These are phyloP conservation scores for Begonia peltatifolia DNA, from an alignment of 306 rosid species.

Conservation along the genomic window DNA sequence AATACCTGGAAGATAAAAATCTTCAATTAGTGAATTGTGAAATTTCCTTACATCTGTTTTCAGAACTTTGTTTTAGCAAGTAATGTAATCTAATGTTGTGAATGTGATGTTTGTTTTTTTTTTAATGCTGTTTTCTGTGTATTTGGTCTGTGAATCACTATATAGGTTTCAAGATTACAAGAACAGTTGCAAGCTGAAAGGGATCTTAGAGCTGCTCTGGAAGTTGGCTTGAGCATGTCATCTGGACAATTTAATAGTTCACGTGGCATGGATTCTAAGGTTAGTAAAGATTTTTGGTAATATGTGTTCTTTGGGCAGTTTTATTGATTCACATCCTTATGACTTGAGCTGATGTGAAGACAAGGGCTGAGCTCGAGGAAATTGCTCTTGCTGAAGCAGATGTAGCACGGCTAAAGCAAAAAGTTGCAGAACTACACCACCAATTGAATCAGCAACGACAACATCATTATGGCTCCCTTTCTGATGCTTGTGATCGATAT, in stretches of 20 bases:
- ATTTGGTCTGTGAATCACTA: conserved; percentile 6
- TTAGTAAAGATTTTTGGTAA: conserved; percentile 14
- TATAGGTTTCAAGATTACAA: conserved; percentile 93
- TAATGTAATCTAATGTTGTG: too few species aligned
- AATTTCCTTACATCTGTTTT: too few species aligned
- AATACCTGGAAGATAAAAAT: too few species aligned
- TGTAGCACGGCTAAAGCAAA: conserved; percentile 95
- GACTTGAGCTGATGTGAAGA: conserved; percentile 38
- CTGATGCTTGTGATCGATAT: conserved; percentile 75
- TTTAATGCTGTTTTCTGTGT: too few species aligned
- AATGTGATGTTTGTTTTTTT: too few species aligned
- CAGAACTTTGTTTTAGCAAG: too few species aligned
- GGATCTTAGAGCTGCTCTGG: conserved; percentile 99
- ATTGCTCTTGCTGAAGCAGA: conserved; percentile 99
- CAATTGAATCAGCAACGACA: conserved; percentile 96
- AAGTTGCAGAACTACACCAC: conserved; percentile 96
- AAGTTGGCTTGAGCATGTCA: conserved; percentile 96
- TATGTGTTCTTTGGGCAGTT: conserved; percentile 4
- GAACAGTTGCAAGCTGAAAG: conserved; percentile 99
- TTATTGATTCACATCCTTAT: conserved; percentile 19
- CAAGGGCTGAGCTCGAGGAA: conserved; percentile 97
- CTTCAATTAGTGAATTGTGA: too few species aligned
- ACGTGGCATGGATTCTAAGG: conserved; percentile 96
- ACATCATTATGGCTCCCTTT: conserved; percentile 83
- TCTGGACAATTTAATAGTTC: conserved; percentile 79